phyloP scores from a whole-genome alignment of 192 early-diverging fungal species.

The Thamnidium elegans region DNA sequence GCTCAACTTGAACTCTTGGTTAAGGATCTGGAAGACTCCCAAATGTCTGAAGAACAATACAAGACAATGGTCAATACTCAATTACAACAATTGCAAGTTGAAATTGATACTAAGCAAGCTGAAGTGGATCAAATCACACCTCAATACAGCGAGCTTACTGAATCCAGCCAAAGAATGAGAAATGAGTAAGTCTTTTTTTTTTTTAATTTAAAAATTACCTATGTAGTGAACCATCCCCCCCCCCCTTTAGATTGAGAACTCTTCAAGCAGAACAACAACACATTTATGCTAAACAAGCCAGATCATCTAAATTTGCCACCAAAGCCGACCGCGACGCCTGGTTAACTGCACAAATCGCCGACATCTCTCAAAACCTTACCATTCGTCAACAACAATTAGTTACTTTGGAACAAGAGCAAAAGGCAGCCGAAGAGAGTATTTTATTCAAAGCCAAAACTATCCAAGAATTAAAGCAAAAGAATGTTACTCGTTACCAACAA shows the following conservation, averaged over 20 bases:
- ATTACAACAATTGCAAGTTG: conserved; percentile 41
- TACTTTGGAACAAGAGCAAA: neutral
- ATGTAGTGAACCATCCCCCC: neutral
- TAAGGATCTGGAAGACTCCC: conserved; percentile 74
- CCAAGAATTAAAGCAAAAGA: neutral
- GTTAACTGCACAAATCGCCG: conserved; percentile 67
- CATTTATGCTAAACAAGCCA: conserved; percentile 84
- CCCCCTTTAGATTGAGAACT: conserved; percentile 48
- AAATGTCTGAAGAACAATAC: conserved; percentile 41
- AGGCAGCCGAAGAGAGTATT: neutral
- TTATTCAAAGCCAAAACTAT: conserved; percentile 17
- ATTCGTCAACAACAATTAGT: conserved; percentile 51
- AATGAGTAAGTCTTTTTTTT: conserved; percentile 53
- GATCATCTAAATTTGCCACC: conserved; percentile 71
- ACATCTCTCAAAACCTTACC: conserved; percentile 52
- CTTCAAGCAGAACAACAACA: conserved; percentile 69
- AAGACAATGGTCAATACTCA: conserved; percentile 33
- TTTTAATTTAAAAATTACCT: no score
- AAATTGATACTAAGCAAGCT: conserved; percentile 60
- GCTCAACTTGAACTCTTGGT: conserved; percentile 78
- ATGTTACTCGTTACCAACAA: neutral
- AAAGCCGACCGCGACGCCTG: conserved; percentile 77
- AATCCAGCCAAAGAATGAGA: conserved; percentile 56
- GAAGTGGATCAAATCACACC: conserved; percentile 66
- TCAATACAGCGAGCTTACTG: conserved; percentile 57